Conservation (phyloP, 441 rosid genomes). For the Brassica balearica region DNA sequence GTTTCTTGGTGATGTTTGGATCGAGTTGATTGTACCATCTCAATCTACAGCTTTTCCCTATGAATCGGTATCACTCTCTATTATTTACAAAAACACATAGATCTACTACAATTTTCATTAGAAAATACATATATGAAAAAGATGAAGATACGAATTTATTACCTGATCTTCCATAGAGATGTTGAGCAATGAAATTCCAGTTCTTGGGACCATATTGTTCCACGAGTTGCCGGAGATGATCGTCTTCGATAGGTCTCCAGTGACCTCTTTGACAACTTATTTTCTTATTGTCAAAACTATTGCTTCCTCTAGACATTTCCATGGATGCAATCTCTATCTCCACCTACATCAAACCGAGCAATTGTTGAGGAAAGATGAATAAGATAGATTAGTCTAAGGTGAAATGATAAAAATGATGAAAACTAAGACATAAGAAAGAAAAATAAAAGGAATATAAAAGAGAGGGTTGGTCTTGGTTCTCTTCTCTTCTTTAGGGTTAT, state of each 20-base stretch:
- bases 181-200: conserved; percentile 76
- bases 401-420: conserved; percentile 39
- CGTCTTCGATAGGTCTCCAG: conserved; percentile 71
- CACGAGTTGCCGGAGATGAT: conserved; percentile 58
- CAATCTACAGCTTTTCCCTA: conserved; percentile 72
- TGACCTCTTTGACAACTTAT: conserved; percentile 64
- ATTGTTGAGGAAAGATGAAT: conserved; percentile 35
- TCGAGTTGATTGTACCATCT: conserved; percentile 76
- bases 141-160: neutral
- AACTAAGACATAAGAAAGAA: conserved; percentile 21
- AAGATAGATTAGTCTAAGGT: conserved; percentile 31
- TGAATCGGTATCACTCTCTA: neutral
- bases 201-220: conserved; percentile 62
- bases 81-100: neutral
- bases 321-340: conserved; percentile 47
- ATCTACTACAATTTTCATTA: neutral
- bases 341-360: conserved; percentile 31
- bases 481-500: conserved; percentile 50
- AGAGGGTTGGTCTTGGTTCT: conserved; percentile 46
- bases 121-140: neutral
- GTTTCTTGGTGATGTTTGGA: conserved; percentile 58
- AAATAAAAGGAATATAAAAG: conserved; percentile 37
- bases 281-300: conserved; percentile 42
- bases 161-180: conserved; percentile 76
- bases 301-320: conserved; percentile 52